Evolutionary conservation across 371 early-diverging fungal species (phyloP), one percentile per base, ranked within the genome.

Genomic region (Cokeromyces recurvatus): DNA sequence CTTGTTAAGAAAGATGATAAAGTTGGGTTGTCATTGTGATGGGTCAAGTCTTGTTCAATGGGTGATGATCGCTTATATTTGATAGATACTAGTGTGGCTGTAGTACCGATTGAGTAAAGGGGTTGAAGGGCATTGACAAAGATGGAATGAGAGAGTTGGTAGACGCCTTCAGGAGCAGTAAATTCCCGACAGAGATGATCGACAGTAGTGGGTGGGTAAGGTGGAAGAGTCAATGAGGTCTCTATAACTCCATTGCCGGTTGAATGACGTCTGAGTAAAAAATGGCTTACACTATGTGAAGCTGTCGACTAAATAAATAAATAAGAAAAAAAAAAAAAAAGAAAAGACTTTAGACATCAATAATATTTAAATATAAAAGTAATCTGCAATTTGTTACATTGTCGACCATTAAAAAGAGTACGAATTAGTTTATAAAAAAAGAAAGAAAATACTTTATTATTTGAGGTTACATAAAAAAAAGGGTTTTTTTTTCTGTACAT

Each of bases 11-110:
- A 66, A 0, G 72, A 71, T 14, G 68, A 63, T 10, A 60, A 44
- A 27, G 66, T 62, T 15, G 67, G 58, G 36, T 38, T 15, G 48
- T 29, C 4, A 27, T 39, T 31, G 20, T 38, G 21, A 11, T 32
- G 22, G 21, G 48, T 45, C 42, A 65, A 60, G 21, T 71, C 67
- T 22, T 71, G 35, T 16, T 68, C 62, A 35, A 43, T 58, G 21
- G 65, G 54, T 35, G 52, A 46, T 17, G 48, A 40, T 51, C 79
- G 77, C 39, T 77, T 79, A 56, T 78, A 80, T 58, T 82, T 82
- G 40, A 82, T 77, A 14, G 77, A 72, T 15, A 82, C 69, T n/a
- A 79, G 49, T 16, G 74, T 79, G 21, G 74, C 75, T 12, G 69
- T 66, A 1, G 81, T 77, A 8, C 79, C 77, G 21, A 75, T 71